Evolutionary conservation across 805 yeast genomes (phyloP).

Genomic region (Candida qinlingensis): DNA sequence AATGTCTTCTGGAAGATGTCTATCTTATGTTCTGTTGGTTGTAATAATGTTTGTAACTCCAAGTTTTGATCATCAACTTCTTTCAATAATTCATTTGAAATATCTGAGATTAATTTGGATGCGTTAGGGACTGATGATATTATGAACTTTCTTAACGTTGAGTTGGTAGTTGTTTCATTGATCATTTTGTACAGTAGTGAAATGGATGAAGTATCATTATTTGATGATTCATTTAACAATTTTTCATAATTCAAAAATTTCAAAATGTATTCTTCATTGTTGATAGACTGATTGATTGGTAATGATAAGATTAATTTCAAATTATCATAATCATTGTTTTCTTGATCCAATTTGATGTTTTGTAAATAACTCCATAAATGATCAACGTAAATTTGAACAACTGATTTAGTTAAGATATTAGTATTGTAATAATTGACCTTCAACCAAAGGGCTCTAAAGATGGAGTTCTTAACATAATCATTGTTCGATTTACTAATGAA

Average conservation of each 20-base stretch:
- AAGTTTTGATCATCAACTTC: constrained; percentile 17
- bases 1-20: constrained; percentile 15
- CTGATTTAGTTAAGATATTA: constrained; percentile 15
- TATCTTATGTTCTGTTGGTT: constrained; percentile 25
- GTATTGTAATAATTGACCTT: constrained; percentile 17
- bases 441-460: constrained; percentile 21
- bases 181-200: constrained; percentile 16
- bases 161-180: constrained; percentile 20
- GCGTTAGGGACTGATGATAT: constrained; percentile 16
- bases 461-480: constrained; percentile 22
- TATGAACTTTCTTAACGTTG: constrained; percentile 21
- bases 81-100: constrained; percentile 7
- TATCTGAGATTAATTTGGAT: constrained; percentile 18
- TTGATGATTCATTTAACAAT: constrained; percentile 11
- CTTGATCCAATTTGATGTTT: constrained; percentile 16
- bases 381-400: constrained; percentile 20
- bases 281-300: constrained; percentile 22
- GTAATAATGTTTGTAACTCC: constrained; percentile 25
- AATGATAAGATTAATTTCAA: constrained; percentile 25
- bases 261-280: constrained; percentile 21
- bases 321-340: constrained; percentile 17
- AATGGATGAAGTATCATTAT: constrained; percentile 14
- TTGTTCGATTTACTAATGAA: constrained; percentile 14
- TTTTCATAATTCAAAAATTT: constrained; percentile 16
- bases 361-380: constrained; percentile 25